These are phyloP conservation scores for Metschnikowia matae DNA, from an alignment of 805 yeast species.

Conservation along the genomic window DNA sequence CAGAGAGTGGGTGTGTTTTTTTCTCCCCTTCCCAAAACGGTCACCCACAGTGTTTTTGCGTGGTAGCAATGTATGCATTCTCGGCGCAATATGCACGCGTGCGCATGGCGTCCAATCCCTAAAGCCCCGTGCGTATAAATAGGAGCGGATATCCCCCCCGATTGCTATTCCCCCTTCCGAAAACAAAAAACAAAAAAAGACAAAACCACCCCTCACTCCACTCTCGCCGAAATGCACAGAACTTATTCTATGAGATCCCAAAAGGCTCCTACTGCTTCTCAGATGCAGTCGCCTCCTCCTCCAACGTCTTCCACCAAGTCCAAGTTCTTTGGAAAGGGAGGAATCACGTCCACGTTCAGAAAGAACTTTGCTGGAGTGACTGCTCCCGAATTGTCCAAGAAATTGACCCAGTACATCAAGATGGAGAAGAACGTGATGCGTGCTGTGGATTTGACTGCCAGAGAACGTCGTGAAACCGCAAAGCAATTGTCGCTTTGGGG, in stretches of 20 bases:
- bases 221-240: constrained; percentile 60
- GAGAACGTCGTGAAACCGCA: constrained; percentile 94
- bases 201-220: background rate
- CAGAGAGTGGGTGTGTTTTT: background rate
- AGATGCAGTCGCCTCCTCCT: constrained; percentile 75
- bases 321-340: constrained; percentile 71
- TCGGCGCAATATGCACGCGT: background rate
- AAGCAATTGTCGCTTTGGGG: constrained; percentile 98
- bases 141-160: constrained; percentile 5
- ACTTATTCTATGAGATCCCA: constrained; percentile 75
- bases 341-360: constrained; percentile 66
- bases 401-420: constrained; percentile 86
- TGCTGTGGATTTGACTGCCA: constrained; percentile 86
- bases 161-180: background rate
- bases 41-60: background rate
- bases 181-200: too few relatives aligned
- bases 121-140: constrained; percentile 4
- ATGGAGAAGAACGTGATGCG: constrained; percentile 96
- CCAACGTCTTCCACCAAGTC: constrained; percentile 72
- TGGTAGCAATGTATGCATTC: constrained; percentile 2
- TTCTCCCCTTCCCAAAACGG: background rate
- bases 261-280: constrained; percentile 81
- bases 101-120: constrained; percentile 1
- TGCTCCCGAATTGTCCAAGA: constrained; percentile 93
- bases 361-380: constrained; percentile 84